Evolutionary conservation across 129 eudicot genomes (phyloP), one percentile per base, ranked within the genome.

Genomic region (Deinandra increscens): DNA sequence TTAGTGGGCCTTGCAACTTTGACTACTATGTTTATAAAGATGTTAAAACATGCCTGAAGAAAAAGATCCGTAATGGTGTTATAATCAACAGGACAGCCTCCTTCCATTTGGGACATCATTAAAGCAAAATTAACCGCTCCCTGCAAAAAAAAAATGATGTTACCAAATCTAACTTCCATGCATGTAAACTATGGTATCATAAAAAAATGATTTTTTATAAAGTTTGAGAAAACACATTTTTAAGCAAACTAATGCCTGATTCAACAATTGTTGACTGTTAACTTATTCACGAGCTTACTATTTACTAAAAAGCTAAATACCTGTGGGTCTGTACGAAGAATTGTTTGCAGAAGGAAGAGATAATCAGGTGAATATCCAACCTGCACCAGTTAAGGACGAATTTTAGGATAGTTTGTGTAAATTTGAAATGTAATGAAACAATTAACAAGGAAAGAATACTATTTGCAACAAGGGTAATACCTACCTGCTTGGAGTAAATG

Each of bases 41-140:
- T 43, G 12, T 72, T 14, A 63, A 73, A 29, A 29, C 71, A 71
- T 31, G 82, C 61, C 61, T 55, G 61, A 22, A 12, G 36, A 15
- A 55, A 55, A 55, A 55, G 36, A 55, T 55, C 60, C 0, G 37
- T 26, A 55, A 26, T 55, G 12, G 36, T 29, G 71, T 94, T 94
- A 83, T 94, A 94, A 78, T 94, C 99, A 76, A 94, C 83, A 20
- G 99, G 99, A 75, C 97, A 94, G n/a, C 99, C 99, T 60, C 99
- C 99, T 82, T 94, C 99, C 99, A 94, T 94, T 85, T 94, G 97
- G 60, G 99, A 82, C 99, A 94, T 94, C 99, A 94, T 94, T 39
- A 94, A 84, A 51, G 99, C 97, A 85, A 94, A 94, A 75, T 90
- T 94, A 63, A 94, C 99, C 84, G 99, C 99, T 55, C 99, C 99